Percentiles rank a stretch among this genome's conserved stretches.
These are phyloP conservation scores for Cystobasidium tubakii DNA, from an alignment of 768 basidiomycete genomes.

Conservation along the genomic window DNA sequence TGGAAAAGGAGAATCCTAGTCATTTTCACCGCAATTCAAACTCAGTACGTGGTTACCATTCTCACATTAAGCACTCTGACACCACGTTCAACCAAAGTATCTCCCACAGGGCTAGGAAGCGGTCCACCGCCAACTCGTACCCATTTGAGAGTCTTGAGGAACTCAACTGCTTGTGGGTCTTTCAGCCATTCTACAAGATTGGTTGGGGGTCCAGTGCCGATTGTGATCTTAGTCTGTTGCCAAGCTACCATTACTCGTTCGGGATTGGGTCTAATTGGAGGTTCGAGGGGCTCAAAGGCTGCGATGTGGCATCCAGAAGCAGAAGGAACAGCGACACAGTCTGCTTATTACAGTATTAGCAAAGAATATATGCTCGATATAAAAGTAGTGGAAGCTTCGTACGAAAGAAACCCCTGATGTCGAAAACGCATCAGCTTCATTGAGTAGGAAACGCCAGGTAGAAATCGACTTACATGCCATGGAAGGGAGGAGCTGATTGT, in stretches of 20 bases:
- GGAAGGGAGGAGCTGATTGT: conserved; percentile 16
- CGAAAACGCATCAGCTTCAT: not conserved
- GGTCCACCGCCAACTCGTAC: conserved; percentile 2
- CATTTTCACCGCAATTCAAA: not conserved
- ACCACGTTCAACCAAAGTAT: conserved; percentile 10
- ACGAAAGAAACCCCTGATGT: conserved; percentile 6
- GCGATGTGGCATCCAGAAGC: conserved; percentile 8
- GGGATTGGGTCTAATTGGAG: conserved; percentile 1
- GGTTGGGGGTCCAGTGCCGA: not conserved
- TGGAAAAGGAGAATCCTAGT: not conserved
- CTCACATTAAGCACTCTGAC: not conserved
- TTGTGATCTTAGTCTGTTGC: not conserved
- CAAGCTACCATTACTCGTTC: conserved; percentile 6
- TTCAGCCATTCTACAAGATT: conserved; percentile 10
- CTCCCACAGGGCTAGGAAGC: conserved; percentile 2
- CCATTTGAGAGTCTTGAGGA: conserved; percentile 12
- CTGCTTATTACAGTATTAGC: too few relatives aligned
- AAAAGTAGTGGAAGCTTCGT: too few relatives aligned
- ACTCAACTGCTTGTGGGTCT: conserved; percentile 8
- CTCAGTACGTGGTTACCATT: not conserved
- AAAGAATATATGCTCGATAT: too few relatives aligned
- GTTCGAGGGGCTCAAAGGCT: conserved; percentile 6
- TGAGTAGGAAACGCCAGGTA: too few relatives aligned
- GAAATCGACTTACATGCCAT: not conserved
- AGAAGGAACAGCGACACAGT: conserved; percentile 7